Base-by-base conservation (phyloP, 345 rosid species). In the Bruguiera gymnorhiza region DNA sequence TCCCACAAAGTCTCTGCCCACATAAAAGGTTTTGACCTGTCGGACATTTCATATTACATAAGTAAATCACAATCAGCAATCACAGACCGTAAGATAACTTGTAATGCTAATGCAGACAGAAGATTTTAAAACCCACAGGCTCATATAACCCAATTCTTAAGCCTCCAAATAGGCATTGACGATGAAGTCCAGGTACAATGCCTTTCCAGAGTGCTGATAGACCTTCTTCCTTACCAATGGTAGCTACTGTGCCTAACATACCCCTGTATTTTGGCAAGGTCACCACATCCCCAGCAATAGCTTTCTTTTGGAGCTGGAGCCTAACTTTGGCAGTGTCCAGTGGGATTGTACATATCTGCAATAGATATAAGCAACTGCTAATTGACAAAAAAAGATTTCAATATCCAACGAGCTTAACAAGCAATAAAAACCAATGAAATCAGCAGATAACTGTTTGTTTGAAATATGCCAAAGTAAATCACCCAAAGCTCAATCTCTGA, bases 271-370 rank as follows among this genome's bases (percentile, higher is more conserved):
- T 96, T 2, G 96, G 91, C 15, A 84, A 72, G 56, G 83, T 66
- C 4, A 68, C 23, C 8, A 63, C 82, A 75, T 92, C 99, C 46
- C 90, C 97, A 10, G 79, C 81, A 54, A 78, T 68, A 36, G 86
- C 84, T 72, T 83, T 86, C 80, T 89, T 88, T 71, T 96, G 99
- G 58, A 96, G 98, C 86, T 96, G 99, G 69, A 96, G 99, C 84
- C 99, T 89, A 53, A 96, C 99, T 81, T 96, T 96, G 31, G 99
- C 99, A 77, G 94, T 90, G 80, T 96, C 99, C 83, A 96, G 75
- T 13, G 99, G 99, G 82, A 96, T 92, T 8, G 99, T 96, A 68
- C 96, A 92, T 46, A 92, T 79, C 99, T 96, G 80, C 74, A 81
- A 61, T 72, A 61, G 43, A 64, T 64, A 62, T 36, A 18, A 68